Base-by-base conservation (phyloP, 192 early-diverging fungal genomes). In the Diversispora epigaea region DNA sequence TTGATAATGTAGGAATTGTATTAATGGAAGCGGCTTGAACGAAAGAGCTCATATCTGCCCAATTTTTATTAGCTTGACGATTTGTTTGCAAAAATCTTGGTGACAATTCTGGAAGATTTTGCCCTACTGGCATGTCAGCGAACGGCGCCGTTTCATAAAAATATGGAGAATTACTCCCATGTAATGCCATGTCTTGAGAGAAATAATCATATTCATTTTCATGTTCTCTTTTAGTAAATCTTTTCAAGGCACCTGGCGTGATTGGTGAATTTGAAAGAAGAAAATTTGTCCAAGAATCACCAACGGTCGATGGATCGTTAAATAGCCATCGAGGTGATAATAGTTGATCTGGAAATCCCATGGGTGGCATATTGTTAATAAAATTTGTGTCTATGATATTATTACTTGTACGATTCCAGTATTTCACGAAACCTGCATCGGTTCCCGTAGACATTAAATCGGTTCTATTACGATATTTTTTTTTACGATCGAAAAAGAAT, bases 121-220 rank as follows among this genome's bases (percentile, higher is more conserved):
- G 25, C 2, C 25, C 25, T 32, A 32, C 25, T 32, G 25, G 2
- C 25, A 32, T 32, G 25, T 32, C 25, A 32, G 25, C 0, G 25
- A 32, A 32, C 25, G 25, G 25, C 25, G 25, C 25, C 2, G 25
- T 32, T 32, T 54, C 41, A 6, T 44, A 45, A n/a, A 40, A 4
- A 64, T 5, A n/a, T 64, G 39, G 62, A 8, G 25, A 8, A 11
- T 61, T 22, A 68, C n/a, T 12, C n/a, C 12, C 49, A 69, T 41
- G 22, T n/a, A 49, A 69, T 15, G 47, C 52, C 47, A 69, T 50
- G 19, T 69, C 68, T 69, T 69, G 68, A 8, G 68, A 25, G 19
- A 69, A 40, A 54, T 69, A 69, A 22, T 50, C 49, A 52, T 54
- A 21, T 4, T 54, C 25, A 43, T 50, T 69, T 3, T 19, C 3